Conservation (phyloP, 495 filamentous ascomycete genomes). For the Neurospora discreta region DNA sequence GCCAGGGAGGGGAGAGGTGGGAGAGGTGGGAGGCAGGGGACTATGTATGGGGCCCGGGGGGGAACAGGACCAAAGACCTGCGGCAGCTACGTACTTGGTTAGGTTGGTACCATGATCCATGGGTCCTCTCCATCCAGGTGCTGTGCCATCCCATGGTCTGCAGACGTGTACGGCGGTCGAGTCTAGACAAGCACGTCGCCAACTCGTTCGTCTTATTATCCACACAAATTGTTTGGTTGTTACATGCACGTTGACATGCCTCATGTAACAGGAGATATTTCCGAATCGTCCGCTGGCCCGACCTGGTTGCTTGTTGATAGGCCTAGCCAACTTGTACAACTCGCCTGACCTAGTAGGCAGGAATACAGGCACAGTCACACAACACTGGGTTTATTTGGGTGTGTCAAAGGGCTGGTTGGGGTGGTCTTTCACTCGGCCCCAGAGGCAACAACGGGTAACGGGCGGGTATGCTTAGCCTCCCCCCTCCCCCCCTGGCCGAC, state of each 20-base stretch:
- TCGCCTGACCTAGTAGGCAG: slow-evolving; percentile 4
- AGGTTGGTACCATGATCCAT: neutral
- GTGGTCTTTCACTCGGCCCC: slow-evolving; percentile 8
- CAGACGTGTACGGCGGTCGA: neutral
- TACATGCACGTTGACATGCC: neutral
- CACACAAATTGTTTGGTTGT: neutral
- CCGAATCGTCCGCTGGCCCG: neutral
- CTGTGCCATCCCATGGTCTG: neutral
- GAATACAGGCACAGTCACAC: slow-evolving; percentile 19
- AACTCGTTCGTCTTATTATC: neutral
- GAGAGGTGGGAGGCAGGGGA: neutral
- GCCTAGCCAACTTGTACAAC: neutral
- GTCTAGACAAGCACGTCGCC: neutral
- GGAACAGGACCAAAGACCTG: neutral
- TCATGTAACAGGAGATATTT: neutral
- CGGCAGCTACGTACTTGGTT: neutral
- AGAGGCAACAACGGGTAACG: slow-evolving; percentile 14
- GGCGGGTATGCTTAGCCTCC: slow-evolving; percentile 22
- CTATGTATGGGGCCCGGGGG: neutral
- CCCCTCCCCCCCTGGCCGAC: slow-evolving; percentile 14
- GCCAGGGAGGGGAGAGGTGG: neutral
- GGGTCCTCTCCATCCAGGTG: neutral
- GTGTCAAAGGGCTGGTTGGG: neutral
- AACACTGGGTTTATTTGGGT: neutral
- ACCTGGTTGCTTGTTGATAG: neutral